These are phyloP conservation scores for Penicillium verrucosum DNA, from an alignment of 2,329 filamentous ascomycete genomes.

Conservation along the genomic window DNA sequence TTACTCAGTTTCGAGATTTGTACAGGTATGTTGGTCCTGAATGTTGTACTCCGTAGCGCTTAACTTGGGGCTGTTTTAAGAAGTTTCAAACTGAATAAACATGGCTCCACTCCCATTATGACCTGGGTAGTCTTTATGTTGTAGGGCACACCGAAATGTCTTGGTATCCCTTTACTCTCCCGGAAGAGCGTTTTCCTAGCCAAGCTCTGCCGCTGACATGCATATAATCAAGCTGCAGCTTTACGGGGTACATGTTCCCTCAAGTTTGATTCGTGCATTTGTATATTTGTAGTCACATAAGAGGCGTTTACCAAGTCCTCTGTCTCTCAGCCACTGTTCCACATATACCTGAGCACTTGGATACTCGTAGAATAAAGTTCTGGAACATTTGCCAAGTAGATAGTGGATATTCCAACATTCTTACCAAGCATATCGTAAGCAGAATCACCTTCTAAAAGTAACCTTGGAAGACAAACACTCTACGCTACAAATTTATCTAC, in stretches of 20 bases:
- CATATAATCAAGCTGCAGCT: background rate
- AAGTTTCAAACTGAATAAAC: background rate
- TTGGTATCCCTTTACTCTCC: background rate
- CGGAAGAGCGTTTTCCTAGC: slow-evolving; percentile 1
- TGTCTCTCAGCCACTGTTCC: background rate
- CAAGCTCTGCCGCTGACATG: background rate
- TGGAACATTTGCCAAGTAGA: background rate
- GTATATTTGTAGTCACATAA: background rate
- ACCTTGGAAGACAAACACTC: background rate
- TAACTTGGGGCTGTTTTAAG: background rate
- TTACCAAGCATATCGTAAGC: slow-evolving; percentile 4
- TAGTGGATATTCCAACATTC: background rate
- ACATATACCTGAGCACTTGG: background rate
- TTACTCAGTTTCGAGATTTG: too few relatives aligned
- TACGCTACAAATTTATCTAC: too few relatives aligned
- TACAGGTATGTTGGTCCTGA: too few relatives aligned
- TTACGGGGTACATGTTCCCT: background rate
- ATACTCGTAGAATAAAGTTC: background rate
- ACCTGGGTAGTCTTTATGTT: background rate
- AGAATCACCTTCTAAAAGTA: background rate
- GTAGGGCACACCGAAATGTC: background rate
- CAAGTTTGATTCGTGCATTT: background rate
- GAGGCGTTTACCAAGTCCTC: background rate
- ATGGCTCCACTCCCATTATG: background rate
- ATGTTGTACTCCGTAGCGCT: too few relatives aligned